Percentiles rank a stretch among this genome's conserved stretches.
These are phyloP conservation scores for Diaporthe eres DNA, from an alignment of 2,329 filamentous ascomycete species.

Conservation along the genomic window DNA sequence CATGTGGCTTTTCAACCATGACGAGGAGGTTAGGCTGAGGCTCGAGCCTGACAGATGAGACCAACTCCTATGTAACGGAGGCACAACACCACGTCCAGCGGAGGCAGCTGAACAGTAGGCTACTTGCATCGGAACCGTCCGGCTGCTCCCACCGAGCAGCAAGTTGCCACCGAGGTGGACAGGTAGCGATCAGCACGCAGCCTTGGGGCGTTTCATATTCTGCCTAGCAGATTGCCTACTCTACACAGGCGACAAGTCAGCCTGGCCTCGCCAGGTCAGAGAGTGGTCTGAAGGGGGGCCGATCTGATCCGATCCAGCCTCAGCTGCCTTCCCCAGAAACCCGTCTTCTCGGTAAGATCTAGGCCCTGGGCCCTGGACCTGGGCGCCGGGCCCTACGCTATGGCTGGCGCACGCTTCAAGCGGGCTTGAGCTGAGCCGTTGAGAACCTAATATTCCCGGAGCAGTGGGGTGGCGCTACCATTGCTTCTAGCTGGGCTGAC, in stretches of 20 bases:
- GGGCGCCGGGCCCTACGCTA: background rate
- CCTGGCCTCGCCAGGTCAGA: slow-evolving; percentile 4
- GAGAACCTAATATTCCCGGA: background rate
- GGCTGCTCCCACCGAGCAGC: background rate
- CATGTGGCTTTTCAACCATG: slow-evolving; percentile 1
- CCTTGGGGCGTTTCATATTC: slow-evolving; percentile 21
- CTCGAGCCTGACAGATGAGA: background rate
- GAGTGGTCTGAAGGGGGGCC: background rate
- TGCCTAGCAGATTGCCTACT: slow-evolving; percentile 10
- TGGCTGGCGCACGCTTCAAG: background rate
- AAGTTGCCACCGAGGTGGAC: slow-evolving; percentile 25
- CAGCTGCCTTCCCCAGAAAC: slow-evolving; percentile 15
- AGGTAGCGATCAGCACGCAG: background rate
- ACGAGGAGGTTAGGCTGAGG: background rate
- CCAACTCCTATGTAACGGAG: background rate
- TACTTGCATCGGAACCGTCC: background rate
- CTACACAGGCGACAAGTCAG: background rate
- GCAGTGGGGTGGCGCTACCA: background rate
- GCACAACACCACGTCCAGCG: background rate
- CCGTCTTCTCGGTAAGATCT: slow-evolving; percentile 26
- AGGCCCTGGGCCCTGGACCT: background rate
- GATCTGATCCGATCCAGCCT: slow-evolving; percentile 6
- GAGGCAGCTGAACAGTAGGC: background rate
- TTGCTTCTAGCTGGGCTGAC: background rate
- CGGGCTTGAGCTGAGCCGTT: slow-evolving; percentile 21